Percentiles rank a stretch among this genome's conserved stretches.
Evolutionary conservation across 805 yeast genomes (phyloP).

Genomic region (Yarrowia deformans): DNA sequence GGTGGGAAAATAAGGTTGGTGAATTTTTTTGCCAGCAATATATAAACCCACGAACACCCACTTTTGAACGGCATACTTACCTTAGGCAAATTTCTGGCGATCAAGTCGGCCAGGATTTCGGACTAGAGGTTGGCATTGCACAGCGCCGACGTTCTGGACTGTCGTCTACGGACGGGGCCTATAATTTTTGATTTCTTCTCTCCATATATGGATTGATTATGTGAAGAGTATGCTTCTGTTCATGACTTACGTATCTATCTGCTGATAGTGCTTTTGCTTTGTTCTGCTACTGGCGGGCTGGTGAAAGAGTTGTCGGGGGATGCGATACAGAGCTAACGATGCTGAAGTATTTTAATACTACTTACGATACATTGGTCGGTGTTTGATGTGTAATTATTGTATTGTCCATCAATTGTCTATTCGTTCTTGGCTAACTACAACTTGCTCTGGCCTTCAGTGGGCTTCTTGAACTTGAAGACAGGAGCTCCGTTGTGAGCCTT

Average conservation of each 20-base stretch:
- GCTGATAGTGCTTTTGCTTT: conserved; percentile 33
- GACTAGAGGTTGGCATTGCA: conserved; percentile 38
- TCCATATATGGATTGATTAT: too few species aligned
- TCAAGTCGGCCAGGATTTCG: conserved; percentile 38
- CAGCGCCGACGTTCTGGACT: conserved; percentile 39
- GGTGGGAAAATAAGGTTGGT: background rate
- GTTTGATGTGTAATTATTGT: background rate
- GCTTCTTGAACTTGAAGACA: conserved; percentile 36
- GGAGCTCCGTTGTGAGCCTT: conserved; percentile 35
- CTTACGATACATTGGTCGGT: too few species aligned
- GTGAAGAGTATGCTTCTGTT: background rate
- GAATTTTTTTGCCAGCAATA: background rate
- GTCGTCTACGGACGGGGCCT: conserved; percentile 38
- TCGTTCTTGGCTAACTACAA: background rate
- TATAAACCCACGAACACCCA: conserved; percentile 8
- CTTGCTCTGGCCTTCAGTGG: conserved; percentile 13
- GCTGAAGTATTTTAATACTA: too few species aligned
- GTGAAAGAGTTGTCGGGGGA: conserved; percentile 16
- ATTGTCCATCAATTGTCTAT: conserved; percentile 7
- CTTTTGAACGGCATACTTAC: conserved; percentile 18
- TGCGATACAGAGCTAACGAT: too few species aligned
- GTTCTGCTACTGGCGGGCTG: conserved; percentile 25
- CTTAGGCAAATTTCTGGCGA: conserved; percentile 38
- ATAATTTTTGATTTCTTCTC: conserved; percentile 34
- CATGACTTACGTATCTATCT: conserved; percentile 22